Evolutionary conservation across 441 rosid genomes (phyloP).

Genomic region (Croton laevigatus): DNA sequence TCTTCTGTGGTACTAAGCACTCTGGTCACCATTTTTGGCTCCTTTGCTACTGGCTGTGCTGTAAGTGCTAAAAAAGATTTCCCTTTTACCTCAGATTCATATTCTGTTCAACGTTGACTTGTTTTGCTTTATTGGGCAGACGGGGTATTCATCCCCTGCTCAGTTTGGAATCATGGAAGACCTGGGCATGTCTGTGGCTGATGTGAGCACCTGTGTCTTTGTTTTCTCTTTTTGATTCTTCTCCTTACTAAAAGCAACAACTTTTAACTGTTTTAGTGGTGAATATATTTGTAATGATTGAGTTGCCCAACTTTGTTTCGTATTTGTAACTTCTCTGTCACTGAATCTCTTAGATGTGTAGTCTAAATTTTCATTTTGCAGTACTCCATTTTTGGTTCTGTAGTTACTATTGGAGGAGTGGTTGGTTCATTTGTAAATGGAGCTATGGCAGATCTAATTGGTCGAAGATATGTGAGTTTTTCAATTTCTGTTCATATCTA

Average conservation of each 20-base stretch:
- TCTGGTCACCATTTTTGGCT: constrained; percentile 34
- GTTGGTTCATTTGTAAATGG: constrained; percentile 38
- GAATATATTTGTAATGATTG: too few species aligned
- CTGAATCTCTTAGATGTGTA: background rate
- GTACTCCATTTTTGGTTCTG: constrained; percentile 43
- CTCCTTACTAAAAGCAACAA: background rate
- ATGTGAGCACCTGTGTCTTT: constrained; percentile 18
- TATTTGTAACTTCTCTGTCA: too few species aligned
- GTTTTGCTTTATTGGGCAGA: constrained; percentile 21
- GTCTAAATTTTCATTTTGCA: constrained; percentile 18
- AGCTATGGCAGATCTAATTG: constrained; percentile 32
- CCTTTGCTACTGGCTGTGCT: constrained; percentile 41
- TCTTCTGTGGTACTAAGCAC: constrained; percentile 22
- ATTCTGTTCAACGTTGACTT: background rate
- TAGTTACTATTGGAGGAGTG: constrained; percentile 43
- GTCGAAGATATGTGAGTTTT: constrained; percentile 35
- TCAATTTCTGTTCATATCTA: background rate
- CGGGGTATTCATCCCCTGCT: constrained; percentile 51
- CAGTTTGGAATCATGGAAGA: constrained; percentile 42
- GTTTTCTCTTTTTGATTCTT: background rate
- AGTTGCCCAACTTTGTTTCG: background rate
- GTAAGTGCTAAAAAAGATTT: constrained; percentile 27
- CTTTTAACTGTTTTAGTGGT: background rate
- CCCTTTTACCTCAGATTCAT: background rate
- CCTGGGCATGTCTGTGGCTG: constrained; percentile 42